phyloP scores from a whole-genome alignment of 805 yeast genomes.

The Kregervanrija fluxuum region DNA sequence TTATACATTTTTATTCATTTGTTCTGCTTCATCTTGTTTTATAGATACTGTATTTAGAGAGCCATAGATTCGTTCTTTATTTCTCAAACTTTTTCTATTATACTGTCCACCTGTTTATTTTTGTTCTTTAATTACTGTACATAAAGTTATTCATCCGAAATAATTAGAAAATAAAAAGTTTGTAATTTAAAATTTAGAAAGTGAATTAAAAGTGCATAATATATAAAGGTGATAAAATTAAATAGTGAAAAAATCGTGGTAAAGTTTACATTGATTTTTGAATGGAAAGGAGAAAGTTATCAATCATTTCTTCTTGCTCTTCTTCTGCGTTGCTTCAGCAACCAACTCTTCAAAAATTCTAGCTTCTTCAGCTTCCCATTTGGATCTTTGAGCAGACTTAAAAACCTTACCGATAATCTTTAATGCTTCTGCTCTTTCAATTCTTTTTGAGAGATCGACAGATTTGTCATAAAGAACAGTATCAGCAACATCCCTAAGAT shows the following conservation, averaged over 20 bases:
- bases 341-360: constrained; percentile 85
- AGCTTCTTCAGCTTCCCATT: constrained; percentile 90
- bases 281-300: neutral
- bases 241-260: neutral
- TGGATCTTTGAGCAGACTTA: constrained; percentile 58
- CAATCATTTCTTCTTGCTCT: constrained; percentile 40
- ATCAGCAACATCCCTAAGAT: constrained; percentile 78
- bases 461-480: constrained; percentile 62
- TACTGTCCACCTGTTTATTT: neutral
- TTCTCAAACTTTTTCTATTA: too few species aligned
- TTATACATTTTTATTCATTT: too few species aligned
- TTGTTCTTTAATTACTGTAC: neutral
- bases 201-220: neutral
- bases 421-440: constrained; percentile 75
- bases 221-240: neutral
- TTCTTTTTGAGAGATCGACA: constrained; percentile 53
- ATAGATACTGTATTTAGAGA: too few species aligned
- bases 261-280: neutral
- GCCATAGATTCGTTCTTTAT: too few species aligned
- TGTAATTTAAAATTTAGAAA: neutral
- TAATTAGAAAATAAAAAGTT: neutral
- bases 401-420: constrained; percentile 66
- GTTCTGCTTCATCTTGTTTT: too few species aligned
- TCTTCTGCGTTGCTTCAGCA: constrained; percentile 69
- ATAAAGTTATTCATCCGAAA: neutral